Conservation (phyloP, 495 filamentous ascomycete species). For the Penicillium mononematosum region DNA sequence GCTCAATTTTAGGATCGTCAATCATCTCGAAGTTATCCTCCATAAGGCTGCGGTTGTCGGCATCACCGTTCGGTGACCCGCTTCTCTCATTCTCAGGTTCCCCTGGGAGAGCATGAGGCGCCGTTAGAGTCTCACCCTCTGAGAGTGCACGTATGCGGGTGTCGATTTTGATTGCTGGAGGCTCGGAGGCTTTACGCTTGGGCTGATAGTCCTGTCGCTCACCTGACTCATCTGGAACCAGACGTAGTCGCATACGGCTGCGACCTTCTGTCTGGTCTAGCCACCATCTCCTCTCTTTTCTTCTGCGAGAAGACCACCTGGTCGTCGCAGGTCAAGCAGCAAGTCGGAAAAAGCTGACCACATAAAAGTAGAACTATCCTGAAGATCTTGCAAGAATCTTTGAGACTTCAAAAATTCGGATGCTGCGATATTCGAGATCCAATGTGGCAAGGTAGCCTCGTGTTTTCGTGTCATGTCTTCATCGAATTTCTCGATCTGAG, state of each 20-base stretch:
- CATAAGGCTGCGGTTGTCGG: conserved; percentile 44
- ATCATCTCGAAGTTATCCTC: conserved; percentile 96
- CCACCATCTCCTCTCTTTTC: conserved; percentile 70
- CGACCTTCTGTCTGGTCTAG: conserved; percentile 93
- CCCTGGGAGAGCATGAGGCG: conserved; percentile 32
- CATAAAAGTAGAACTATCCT: conserved; percentile 78
- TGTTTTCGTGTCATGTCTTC: conserved; percentile 75
- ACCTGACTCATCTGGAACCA: conserved; percentile 69
- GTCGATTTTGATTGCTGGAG: conserved; percentile 40
- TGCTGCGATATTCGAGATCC: conserved; percentile 91
- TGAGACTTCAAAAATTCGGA: conserved; percentile 92
- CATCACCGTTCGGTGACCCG: conserved; percentile 35
- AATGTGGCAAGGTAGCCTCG: conserved; percentile 78
- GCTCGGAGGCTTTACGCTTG: conserved; percentile 65
- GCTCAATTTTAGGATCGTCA: conserved; percentile 77
- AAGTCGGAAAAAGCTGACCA: conserved; percentile 70
- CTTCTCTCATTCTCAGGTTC: conserved; percentile 30
- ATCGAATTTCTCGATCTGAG: conserved; percentile 58
- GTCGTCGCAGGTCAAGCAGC: conserved; percentile 67
- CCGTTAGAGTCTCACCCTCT: conserved; percentile 35
- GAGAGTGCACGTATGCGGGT: conserved; percentile 34
- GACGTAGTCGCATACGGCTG: conserved; percentile 87
- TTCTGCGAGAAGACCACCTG: conserved; percentile 75
- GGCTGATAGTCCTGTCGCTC: conserved; percentile 79
- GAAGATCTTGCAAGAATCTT: conserved; percentile 81